Conservation (phyloP, 1,139 yeast species). For the Yamadazyma songkhlaensis region DNA sequence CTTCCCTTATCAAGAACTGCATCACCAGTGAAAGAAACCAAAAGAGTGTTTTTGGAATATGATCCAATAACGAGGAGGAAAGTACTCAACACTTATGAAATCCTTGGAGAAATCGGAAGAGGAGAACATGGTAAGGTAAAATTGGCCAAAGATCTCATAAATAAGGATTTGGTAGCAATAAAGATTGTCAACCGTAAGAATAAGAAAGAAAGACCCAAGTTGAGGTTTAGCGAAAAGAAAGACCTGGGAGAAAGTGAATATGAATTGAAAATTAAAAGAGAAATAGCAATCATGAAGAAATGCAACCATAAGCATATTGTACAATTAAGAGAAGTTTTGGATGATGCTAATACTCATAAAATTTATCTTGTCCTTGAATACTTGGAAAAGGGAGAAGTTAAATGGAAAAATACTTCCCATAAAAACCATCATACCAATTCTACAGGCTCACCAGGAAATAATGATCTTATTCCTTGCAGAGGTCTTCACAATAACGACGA, state of each 20-base stretch:
- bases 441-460: conserved; percentile 11
- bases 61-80: conserved; percentile 87
- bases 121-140: conserved; percentile 99
- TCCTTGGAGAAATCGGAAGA: conserved; percentile 80
- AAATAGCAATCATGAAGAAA: conserved; percentile 94
- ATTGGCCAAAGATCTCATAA: conserved; percentile 71
- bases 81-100: conserved; percentile 86
- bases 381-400: conserved; percentile 87
- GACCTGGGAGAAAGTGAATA: conserved; percentile 23
- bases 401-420: conserved; percentile 59
- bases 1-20: conserved; percentile 13
- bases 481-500: conserved; percentile 23
- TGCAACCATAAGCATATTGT: conserved; percentile 92
- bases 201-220: conserved; percentile 49
- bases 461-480: conserved; percentile 34
- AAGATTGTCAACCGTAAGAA: conserved; percentile 84
- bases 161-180: conserved; percentile 81
- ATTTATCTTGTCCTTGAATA: conserved; percentile 90
- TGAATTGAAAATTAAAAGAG: conserved; percentile 78
- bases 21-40: conserved; percentile 73
- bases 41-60: conserved; percentile 74
- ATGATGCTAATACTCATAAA: conserved; percentile 79
- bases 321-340: conserved; percentile 80
- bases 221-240: conserved; percentile 42
- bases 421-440: conserved; percentile 1